Conservation (phyloP, 2,329 filamentous ascomycete genomes). For the Pleurostoma richardsiae region DNA sequence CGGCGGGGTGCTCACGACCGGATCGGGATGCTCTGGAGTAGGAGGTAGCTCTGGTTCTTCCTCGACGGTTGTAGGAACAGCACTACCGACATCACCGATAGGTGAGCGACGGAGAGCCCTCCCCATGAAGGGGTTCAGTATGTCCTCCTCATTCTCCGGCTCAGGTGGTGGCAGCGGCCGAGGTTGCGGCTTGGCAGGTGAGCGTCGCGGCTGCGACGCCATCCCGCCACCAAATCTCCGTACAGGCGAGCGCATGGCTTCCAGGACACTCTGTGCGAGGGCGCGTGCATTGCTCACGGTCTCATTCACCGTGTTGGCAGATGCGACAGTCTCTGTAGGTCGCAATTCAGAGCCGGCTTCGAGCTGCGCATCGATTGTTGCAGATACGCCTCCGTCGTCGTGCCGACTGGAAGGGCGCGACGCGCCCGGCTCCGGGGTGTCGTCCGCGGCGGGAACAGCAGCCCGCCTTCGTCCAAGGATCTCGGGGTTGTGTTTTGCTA, state of each 20-base stretch:
- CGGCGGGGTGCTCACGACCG: conserved; percentile 49
- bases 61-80: conserved; percentile 22
- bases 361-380: conserved; percentile 18
- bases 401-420: conserved; percentile 6
- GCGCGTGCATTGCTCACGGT: conserved; percentile 2
- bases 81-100: conserved; percentile 22
- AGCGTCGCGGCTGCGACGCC: conserved; percentile 29
- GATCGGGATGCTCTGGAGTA: conserved; percentile 46
- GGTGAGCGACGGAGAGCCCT: conserved; percentile 28
- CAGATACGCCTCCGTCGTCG: conserved; percentile 5
- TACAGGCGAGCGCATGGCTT: conserved; percentile 19
- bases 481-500: conserved; percentile 56
- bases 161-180: conserved; percentile 41
- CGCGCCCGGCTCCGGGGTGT: conserved; percentile 12
- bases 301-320: too few relatives aligned
- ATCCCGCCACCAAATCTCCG: conserved; percentile 23
- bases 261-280: conserved; percentile 3
- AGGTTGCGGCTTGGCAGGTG: conserved; percentile 35
- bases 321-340: too few relatives aligned
- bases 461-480: conserved; percentile 42
- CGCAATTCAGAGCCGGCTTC: conserved; percentile 4
- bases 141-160: conserved; percentile 34
- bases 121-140: conserved; percentile 34
- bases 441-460: conserved; percentile 20
- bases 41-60: conserved; percentile 62